Evolutionary conservation across 2,329 filamentous ascomycete species (phyloP), one percentile per base, ranked within the genome.

Genomic region (Verticillium nubilum): DNA sequence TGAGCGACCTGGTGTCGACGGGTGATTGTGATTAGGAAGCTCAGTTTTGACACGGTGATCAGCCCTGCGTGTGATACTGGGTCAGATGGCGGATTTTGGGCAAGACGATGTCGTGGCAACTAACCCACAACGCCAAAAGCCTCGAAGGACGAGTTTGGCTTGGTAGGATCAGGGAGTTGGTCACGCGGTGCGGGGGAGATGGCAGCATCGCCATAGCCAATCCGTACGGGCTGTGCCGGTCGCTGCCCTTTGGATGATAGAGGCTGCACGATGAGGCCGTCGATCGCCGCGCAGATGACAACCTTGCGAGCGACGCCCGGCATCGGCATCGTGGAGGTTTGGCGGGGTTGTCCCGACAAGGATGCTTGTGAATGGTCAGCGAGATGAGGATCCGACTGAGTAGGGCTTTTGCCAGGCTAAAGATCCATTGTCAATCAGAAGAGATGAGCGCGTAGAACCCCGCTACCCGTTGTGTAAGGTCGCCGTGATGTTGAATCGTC

Each of bases 1-100:
- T 93, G 88, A 3, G 95, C 95, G 56, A 98, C 92, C 72, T 96
- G 91, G 68, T 96, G 85, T 54, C 94, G 90, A 60, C 87, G 85
- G 25, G 89, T 92, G 67, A 99, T 96, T 12, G 91, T 89, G 60
- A 99, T 84, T 6, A 99, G 83, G 73, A 94, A 98, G 64, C 87
- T 90, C 28, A 88, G 84, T 37, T 87, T 89, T 25, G 92, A 90
- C 61, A 98, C 85, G 35, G 87, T 91, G 52, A 99, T 83, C 1
- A 99, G 78, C 25, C 95, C 94, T 98, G 64, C 17, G 29, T 58
- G 27, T 55, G 65, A 66, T 61, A 56, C 54, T 55, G 5, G 42
- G 29, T 60, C 26, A 58, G 47, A 58, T 52, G 25, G 10, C 47
- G 28, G 37, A 54, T 31, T 19, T 54, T 35, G 59, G 33, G 15